phyloP scores from a whole-genome alignment of 768 basidiomycete species.

The Amylocystis lapponica region DNA sequence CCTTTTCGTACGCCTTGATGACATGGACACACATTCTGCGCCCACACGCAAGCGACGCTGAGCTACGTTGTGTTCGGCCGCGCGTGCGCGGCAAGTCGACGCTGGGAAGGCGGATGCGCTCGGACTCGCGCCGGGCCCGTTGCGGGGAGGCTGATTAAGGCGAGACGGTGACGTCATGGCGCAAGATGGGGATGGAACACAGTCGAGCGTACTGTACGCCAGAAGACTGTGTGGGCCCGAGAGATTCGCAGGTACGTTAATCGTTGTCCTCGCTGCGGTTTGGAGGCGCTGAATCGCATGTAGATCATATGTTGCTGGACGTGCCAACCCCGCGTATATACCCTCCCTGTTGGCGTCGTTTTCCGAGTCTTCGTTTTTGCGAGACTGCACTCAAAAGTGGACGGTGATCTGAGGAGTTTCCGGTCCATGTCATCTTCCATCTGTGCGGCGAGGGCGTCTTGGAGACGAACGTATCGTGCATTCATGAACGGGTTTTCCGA shows the following conservation, averaged over 20 bases:
- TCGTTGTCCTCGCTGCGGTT: too few relatives aligned
- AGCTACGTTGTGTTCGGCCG: slow-evolving; percentile 41
- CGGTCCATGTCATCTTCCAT: slow-evolving; percentile 59
- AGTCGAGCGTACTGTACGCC: slow-evolving; percentile 47
- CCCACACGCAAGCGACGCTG: slow-evolving; percentile 13
- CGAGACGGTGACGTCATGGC: slow-evolving; percentile 48
- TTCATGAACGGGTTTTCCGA: slow-evolving; percentile 70
- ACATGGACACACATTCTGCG: background rate
- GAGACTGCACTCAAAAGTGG: slow-evolving; percentile 39
- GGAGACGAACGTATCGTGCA: slow-evolving; percentile 58
- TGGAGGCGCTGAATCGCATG: background rate
- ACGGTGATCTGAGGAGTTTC: slow-evolving; percentile 36
- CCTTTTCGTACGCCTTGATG: slow-evolving; percentile 1
- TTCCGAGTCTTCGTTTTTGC: slow-evolving; percentile 38
- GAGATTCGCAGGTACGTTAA: slow-evolving; percentile 37
- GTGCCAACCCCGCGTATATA: slow-evolving; percentile 58
- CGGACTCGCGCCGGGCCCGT: slow-evolving; percentile 53
- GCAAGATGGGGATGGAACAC: slow-evolving; percentile 36
- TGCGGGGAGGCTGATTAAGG: slow-evolving; percentile 58
- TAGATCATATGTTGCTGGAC: slow-evolving; percentile 63
- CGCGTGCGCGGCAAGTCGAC: slow-evolving; percentile 57
- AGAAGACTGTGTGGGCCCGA: slow-evolving; percentile 56
- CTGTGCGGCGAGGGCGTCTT: slow-evolving; percentile 66
- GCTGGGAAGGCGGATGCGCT: slow-evolving; percentile 54
- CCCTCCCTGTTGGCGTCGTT: slow-evolving; percentile 45